Evolutionary conservation across 2,329 filamentous ascomycete genomes (phyloP).

Genomic region (Penicillium expansum): DNA sequence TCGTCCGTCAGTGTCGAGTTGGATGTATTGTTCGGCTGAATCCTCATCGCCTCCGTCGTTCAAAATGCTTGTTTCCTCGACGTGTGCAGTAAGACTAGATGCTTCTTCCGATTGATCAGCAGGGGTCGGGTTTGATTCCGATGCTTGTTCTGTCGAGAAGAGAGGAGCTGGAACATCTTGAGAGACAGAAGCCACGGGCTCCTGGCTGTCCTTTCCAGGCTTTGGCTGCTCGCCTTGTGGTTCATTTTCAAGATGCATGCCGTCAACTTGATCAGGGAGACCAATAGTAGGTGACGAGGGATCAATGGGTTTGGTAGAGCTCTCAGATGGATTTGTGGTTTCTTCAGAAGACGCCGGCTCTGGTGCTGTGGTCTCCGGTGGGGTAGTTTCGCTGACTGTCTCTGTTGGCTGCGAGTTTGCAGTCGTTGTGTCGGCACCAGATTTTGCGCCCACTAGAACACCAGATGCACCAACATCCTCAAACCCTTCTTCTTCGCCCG

Average conservation of each 20-base stretch:
- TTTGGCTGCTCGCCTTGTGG: slow-evolving; percentile 7
- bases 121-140: slow-evolving; percentile 20
- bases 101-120: slow-evolving; percentile 19
- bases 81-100: slow-evolving; percentile 12
- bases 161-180: slow-evolving; percentile 69
- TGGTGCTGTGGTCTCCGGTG: background rate
- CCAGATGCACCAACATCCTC: slow-evolving; percentile 75
- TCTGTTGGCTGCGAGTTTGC: slow-evolving; percentile 1
- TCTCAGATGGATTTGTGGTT: slow-evolving; percentile 20
- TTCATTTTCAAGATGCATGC: slow-evolving; percentile 55
- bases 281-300: slow-evolving; percentile 52
- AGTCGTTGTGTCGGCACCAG: slow-evolving; percentile 54
- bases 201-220: slow-evolving; percentile 6
- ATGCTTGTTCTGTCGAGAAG: slow-evolving; percentile 47
- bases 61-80: slow-evolving; percentile 20
- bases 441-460: slow-evolving; percentile 69
- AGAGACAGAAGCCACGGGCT: slow-evolving; percentile 52
- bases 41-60: slow-evolving; percentile 24
- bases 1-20: slow-evolving; percentile 59
- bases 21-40: slow-evolving; percentile 46
- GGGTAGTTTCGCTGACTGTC: background rate
- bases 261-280: slow-evolving; percentile 55
- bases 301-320: slow-evolving; percentile 26
- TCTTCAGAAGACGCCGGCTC: background rate
- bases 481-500: slow-evolving; percentile 85